These are phyloP conservation scores for Heritiera fomes DNA, from an alignment of 345 rosid genomes.

Conservation along the genomic window DNA sequence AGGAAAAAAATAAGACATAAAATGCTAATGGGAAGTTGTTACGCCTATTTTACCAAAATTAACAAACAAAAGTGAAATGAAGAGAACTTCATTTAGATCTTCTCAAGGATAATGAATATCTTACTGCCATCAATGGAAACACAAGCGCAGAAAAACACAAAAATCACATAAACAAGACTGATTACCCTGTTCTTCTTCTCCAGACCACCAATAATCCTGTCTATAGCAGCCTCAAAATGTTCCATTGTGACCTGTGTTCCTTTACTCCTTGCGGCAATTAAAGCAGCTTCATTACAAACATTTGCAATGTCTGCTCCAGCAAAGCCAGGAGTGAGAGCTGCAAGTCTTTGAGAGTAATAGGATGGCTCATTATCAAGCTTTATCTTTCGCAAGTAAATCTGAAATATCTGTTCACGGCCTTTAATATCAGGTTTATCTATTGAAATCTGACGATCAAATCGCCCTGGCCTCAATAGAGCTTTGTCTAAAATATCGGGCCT, in stretches of 20 bases:
- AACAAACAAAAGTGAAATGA: background rate
- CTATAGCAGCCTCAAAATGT: conserved; percentile 92
- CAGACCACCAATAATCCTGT: conserved; percentile 95
- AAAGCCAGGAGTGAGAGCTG: conserved; percentile 95
- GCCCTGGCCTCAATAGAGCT: conserved; percentile 85
- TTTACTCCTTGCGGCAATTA: conserved; percentile 82
- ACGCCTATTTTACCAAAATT: background rate
- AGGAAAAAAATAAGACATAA: background rate
- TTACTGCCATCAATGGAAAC: background rate
- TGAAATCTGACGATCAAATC: conserved; percentile 87
- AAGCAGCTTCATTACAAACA: conserved; percentile 93
- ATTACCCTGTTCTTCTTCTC: conserved; percentile 93
- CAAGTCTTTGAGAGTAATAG: conserved; percentile 81
- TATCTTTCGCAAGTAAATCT: conserved; percentile 74
- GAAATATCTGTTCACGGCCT: conserved; percentile 89
- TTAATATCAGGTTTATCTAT: conserved; percentile 93
- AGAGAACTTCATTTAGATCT: background rate
- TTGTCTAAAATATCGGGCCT: conserved; percentile 96
- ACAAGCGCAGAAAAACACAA: background rate
- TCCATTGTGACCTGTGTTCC: conserved; percentile 58
- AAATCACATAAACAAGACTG: background rate
- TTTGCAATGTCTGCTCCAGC: conserved; percentile 99
- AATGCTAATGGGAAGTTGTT: background rate
- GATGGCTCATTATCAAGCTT: conserved; percentile 83
- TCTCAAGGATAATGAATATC: background rate